These are phyloP conservation scores for Termitomyces sp. DNA, from an alignment of 768 basidiomycete species.

Conservation along the genomic window DNA sequence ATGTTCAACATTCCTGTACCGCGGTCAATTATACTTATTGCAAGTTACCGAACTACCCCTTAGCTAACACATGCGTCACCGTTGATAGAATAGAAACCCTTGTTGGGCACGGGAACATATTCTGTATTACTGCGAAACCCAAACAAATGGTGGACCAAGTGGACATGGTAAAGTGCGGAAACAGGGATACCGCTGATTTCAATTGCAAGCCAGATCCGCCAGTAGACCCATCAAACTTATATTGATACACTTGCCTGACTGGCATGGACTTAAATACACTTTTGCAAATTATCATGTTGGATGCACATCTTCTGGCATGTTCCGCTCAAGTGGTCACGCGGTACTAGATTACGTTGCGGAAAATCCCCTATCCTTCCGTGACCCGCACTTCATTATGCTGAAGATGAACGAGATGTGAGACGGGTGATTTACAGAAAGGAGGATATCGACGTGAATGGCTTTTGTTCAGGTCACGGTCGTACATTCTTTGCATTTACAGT, in stretches of 20 bases:
- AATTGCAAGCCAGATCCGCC: constrained; percentile 51
- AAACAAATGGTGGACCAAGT: constrained; percentile 45
- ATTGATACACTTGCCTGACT: not conserved
- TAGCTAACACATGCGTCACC: constrained; percentile 39
- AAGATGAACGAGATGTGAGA: constrained; percentile 44
- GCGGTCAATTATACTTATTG: too few species aligned
- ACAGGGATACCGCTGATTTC: constrained; percentile 48
- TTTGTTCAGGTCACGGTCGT: not conserved
- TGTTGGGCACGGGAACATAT: constrained; percentile 53
- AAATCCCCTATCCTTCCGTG: constrained; percentile 30
- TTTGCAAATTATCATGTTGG: constrained; percentile 41
- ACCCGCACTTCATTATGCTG: constrained; percentile 30
- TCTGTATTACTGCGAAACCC: constrained; percentile 57
- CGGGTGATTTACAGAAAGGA: constrained; percentile 44
- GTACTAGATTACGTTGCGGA: constrained; percentile 43
- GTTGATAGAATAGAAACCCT: constrained; percentile 27
- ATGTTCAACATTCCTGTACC: constrained; percentile 48
- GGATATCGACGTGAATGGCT: constrained; percentile 26
- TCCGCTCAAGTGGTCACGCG: constrained; percentile 11
- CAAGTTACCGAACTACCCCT: not conserved
- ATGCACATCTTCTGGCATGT: constrained; percentile 31
- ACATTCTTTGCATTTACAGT: not conserved
- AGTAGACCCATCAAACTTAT: constrained; percentile 57
- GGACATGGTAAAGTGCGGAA: constrained; percentile 45
- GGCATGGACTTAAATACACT: constrained; percentile 30